Evolutionary conservation across 2,329 filamentous ascomycete genomes (phyloP).

Genomic region (Chaetomiaceae sp.): DNA sequence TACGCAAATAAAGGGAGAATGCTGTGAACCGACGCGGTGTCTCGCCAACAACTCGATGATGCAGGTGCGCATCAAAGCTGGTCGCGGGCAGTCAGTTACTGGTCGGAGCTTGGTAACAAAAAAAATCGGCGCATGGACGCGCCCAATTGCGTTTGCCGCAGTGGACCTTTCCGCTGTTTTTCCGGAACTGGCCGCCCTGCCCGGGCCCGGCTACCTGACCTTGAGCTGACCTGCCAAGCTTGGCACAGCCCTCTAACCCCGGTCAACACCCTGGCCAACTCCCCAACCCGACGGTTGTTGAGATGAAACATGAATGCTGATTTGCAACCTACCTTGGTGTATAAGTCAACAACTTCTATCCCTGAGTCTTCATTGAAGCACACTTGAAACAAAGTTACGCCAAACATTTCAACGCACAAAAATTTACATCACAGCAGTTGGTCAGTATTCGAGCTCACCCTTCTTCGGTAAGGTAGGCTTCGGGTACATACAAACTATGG

Average conservation of each 20-base stretch:
- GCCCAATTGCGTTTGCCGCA: conserved; percentile 16
- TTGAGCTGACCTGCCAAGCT: not conserved
- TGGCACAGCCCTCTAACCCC: not conserved
- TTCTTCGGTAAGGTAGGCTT: too few relatives aligned
- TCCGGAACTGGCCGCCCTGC: conserved; percentile 7
- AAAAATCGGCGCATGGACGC: conserved; percentile 21
- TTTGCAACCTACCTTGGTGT: too few relatives aligned
- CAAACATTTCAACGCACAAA: too few relatives aligned
- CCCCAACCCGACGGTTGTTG: too few relatives aligned
- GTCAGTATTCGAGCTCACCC: too few relatives aligned
- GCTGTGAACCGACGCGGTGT: conserved; percentile 9
- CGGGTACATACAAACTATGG: conserved; percentile 24
- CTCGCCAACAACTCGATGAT: conserved; percentile 16
- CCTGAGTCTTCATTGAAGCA: too few relatives aligned
- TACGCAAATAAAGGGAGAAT: conserved; percentile 5
- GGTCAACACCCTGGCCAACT: not conserved
- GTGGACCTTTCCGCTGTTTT: conserved; percentile 19
- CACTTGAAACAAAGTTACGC: too few relatives aligned
- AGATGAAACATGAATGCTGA: not conserved
- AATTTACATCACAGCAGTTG: too few relatives aligned
- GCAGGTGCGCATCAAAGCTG: conserved; percentile 17
- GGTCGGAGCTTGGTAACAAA: conserved; percentile 21
- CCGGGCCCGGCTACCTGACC: not conserved
- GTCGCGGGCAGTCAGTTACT: conserved; percentile 5
- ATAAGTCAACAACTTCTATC: too few relatives aligned